Evolutionary conservation across 2,329 filamentous ascomycete genomes (phyloP).

Genomic region (Didymella glomerata): DNA sequence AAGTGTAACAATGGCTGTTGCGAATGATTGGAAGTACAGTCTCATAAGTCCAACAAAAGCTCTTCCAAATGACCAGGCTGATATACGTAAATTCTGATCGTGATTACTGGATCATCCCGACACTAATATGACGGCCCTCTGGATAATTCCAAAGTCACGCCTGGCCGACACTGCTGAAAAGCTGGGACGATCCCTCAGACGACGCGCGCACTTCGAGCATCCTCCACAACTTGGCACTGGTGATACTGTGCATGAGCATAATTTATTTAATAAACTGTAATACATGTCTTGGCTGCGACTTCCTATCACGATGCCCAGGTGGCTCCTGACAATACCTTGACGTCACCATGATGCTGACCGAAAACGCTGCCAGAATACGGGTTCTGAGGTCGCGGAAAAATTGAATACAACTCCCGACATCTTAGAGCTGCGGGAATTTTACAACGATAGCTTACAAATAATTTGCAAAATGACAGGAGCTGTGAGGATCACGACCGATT

Average conservation of each 20-base stretch:
- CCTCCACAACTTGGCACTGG: not conserved
- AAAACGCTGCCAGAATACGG: not conserved
- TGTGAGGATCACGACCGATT: too few relatives aligned
- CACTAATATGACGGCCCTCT: too few relatives aligned
- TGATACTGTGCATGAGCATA: not conserved
- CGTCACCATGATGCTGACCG: not conserved
- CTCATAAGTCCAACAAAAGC: not conserved
- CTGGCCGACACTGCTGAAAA: too few relatives aligned
- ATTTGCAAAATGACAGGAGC: too few relatives aligned
- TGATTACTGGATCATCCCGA: not conserved
- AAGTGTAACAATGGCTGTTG: too few relatives aligned
- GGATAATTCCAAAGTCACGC: not conserved
- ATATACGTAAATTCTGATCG: not conserved
- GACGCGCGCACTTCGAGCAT: not conserved
- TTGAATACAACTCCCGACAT: too few relatives aligned
- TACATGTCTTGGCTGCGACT: not conserved
- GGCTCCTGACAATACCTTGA: not conserved
- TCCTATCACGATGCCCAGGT: not conserved
- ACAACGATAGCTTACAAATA: too few relatives aligned
- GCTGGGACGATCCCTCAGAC: not conserved
- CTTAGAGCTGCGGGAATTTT: too few relatives aligned
- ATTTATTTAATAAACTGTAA: not conserved
- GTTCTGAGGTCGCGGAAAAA: too few relatives aligned
- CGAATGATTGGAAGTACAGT: not conserved
- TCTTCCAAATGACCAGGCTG: not conserved